These are phyloP conservation scores for Cyclotella atomus DNA, from an alignment of 108 stramenopile genomes.

Conservation along the genomic window DNA sequence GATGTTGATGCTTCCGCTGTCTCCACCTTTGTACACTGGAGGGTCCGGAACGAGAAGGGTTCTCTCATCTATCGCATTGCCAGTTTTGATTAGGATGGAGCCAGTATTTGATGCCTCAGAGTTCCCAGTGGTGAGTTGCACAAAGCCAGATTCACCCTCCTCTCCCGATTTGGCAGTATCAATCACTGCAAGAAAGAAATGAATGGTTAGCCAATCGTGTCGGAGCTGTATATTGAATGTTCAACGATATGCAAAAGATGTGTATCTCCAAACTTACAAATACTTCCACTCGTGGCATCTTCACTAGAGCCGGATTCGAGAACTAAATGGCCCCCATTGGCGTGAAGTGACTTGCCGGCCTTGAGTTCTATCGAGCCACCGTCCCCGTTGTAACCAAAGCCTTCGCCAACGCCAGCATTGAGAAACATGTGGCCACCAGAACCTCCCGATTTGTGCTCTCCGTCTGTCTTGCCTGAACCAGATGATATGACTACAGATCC, in stretches of 20 bases:
- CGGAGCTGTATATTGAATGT: too few species aligned
- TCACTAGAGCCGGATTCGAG: constrained; percentile 29
- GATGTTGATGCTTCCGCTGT: constrained; percentile 9
- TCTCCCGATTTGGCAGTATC: constrained; percentile 26
- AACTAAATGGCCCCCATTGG: constrained; percentile 21
- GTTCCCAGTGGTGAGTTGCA: constrained; percentile 18
- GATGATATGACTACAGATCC: constrained; percentile 27
- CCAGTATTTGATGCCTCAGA: constrained; percentile 20
- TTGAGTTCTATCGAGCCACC: constrained; percentile 16
- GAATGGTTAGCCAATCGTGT: neutral
- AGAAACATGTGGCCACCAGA: constrained; percentile 21
- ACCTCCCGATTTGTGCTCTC: neutral
- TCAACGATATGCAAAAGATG: too few species aligned
- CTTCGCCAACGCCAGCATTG: constrained; percentile 15
- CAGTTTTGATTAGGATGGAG: constrained; percentile 19
- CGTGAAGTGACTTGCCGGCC: constrained; percentile 16
- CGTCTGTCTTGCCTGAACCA: constrained; percentile 12
- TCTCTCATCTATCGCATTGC: constrained; percentile 15
- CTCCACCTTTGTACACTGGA: constrained; percentile 2
- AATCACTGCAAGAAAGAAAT: constrained; percentile 16
- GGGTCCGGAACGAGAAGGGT: neutral
- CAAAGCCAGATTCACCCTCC: constrained; percentile 11
- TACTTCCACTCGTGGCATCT: constrained; percentile 11
- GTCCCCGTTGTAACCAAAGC: constrained; percentile 1
- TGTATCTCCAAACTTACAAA: too few species aligned